Evolutionary conservation across 73 alveolate genomes (phyloP).

Genomic region (Breviolum minutum): DNA sequence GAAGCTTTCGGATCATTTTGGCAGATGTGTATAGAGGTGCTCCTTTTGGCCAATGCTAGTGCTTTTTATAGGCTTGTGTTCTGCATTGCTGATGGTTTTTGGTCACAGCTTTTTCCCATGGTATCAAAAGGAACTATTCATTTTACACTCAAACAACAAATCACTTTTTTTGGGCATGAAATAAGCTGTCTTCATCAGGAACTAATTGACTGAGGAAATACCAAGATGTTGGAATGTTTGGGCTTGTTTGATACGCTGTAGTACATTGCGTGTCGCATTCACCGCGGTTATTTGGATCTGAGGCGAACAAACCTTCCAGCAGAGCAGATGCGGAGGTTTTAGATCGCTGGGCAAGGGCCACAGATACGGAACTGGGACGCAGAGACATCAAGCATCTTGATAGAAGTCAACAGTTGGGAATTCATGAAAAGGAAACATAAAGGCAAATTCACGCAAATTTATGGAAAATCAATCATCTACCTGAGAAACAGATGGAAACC

Average conservation of each 20-base stretch:
- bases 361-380: neutral
- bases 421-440: neutral
- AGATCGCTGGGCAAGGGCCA: slow-evolving; percentile 62
- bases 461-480: neutral
- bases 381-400: too few species aligned
- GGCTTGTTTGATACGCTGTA: neutral
- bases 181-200: too few species aligned
- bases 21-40: neutral
- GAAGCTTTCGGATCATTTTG: too few species aligned
- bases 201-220: too few species aligned
- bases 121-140: too few species aligned
- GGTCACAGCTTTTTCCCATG: neutral
- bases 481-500: too few species aligned
- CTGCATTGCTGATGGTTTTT: too few species aligned
- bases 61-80: too few species aligned
- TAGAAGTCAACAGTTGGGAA: too few species aligned
- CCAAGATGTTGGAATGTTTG: neutral
- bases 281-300: neutral
- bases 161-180: too few species aligned
- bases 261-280: neutral
- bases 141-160: too few species aligned
- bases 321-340: slow-evolving; percentile 78
- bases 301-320: slow-evolving; percentile 94
- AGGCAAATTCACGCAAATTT: neutral
- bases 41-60: neutral